Evolutionary conservation across 306 rosid species (phyloP), one percentile per base, ranked within the genome.

Genomic region (Herpetospermum pedunculosum): DNA sequence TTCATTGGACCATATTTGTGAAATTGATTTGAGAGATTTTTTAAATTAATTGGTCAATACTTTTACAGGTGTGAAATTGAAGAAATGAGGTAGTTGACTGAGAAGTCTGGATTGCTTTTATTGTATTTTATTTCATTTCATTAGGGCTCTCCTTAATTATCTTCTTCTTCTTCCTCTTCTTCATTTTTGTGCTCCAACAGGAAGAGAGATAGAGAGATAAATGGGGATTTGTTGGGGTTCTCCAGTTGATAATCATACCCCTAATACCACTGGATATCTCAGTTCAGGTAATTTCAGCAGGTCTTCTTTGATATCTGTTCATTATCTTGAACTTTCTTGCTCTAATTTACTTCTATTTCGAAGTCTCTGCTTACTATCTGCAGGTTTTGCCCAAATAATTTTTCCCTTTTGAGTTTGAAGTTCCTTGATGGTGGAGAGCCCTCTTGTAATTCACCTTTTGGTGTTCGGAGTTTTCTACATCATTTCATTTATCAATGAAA

Each of bases 201-300:
- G 40, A 78, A 72, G 71, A 72, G 37, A 44, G 25, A 23, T 18
- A 76, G 62, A n/a, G 15, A 48, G 77, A 67, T 21, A 72, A 49
- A 92, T 92, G 98, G 98, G 98, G 58, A 88, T n/a, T 82, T 92
- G 98, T 82, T 92, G 88, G 90, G 80, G 85, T 81, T 86, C 90
- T 78, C 46, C 74, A 35, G 78, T 79, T 78, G 75, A 64, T 7
- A 44, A 64, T 79, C 68, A 81, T 68, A 82, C 80, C 16, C 80
- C 86, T 43, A 38, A 63, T 34, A 77, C 85, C 29, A 83, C 92
- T 15, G 88, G 88, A 77, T 72, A 53, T 48, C 80, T 90, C 35
- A 88, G 80, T 69, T 49, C 85, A 77, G 90, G 90, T 86, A 84
- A 18, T 19, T 75, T 32, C 19, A 5, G 13, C 10, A 15, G 34